A percentile compares a stretch with the other conserved stretches of the same genome.
Evolutionary conservation across 352 stramenopile genomes (phyloP).

Genomic region (Pythium phragmitis): DNA sequence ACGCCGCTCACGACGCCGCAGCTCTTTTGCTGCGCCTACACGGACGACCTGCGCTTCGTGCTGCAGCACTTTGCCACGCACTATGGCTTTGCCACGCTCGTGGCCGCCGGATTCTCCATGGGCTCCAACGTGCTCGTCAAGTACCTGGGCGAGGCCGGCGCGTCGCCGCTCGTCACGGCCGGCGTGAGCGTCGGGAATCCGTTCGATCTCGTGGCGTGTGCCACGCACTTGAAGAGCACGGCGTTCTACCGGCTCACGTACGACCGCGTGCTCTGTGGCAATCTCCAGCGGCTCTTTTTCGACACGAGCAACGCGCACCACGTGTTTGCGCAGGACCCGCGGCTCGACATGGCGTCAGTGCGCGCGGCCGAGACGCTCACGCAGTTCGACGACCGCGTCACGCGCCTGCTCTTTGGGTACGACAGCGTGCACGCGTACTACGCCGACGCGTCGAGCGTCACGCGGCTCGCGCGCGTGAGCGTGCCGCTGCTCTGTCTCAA

Average conservation of each 20-base stretch:
- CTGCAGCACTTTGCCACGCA: slow-evolving; percentile 32
- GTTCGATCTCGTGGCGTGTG: slow-evolving; percentile 57
- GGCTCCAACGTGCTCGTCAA: slow-evolving; percentile 78
- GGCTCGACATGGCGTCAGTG: slow-evolving; percentile 44
- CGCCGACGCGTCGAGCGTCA: slow-evolving; percentile 45
- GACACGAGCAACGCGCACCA: slow-evolving; percentile 61
- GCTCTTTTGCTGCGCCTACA: slow-evolving; percentile 75
- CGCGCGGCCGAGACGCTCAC: slow-evolving; percentile 36
- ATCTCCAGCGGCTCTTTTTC: slow-evolving; percentile 61
- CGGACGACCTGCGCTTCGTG: slow-evolving; percentile 58
- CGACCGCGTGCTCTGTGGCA: slow-evolving; percentile 45
- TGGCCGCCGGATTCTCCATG: slow-evolving; percentile 70
- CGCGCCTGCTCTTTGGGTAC: slow-evolving; percentile 56
- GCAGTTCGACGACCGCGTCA: slow-evolving; percentile 68
- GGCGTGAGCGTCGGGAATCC: slow-evolving; percentile 70
- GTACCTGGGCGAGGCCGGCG: slow-evolving; percentile 57
- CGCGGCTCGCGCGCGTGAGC: slow-evolving; percentile 33
- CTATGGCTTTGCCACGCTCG: slow-evolving; percentile 46
- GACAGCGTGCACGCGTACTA: slow-evolving; percentile 63
- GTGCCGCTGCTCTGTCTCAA: slow-evolving; percentile 69
- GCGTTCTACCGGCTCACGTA: slow-evolving; percentile 61
- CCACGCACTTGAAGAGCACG: slow-evolving; percentile 39
- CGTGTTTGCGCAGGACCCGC: slow-evolving; percentile 44
- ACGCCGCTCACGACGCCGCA: slow-evolving; percentile 53
- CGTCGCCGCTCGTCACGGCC: slow-evolving; percentile 37